Evolutionary conservation across 2,329 filamentous ascomycete species (phyloP), one percentile per base, ranked within the genome.

Genomic region (Aspergillus pseudoviridinutans): DNA sequence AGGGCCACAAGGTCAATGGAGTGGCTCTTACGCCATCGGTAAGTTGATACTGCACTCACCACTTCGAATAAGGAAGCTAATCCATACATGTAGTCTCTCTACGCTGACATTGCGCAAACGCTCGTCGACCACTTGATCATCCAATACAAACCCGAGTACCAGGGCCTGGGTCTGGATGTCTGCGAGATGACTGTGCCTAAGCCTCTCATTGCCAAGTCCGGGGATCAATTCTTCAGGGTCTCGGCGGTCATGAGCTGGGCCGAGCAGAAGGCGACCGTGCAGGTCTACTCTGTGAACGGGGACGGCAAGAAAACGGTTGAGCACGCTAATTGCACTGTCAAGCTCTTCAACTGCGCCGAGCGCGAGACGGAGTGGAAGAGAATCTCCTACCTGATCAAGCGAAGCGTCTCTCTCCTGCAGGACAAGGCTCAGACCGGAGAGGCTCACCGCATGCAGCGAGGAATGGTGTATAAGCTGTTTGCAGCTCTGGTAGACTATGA

Each of bases 401-500:
- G 79, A 24, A 83, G 86, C 56, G 80, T 88, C 55, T 78, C 86
- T 22, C 74, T 79, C 27, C 80, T 88, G 2, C 76, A 81, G 64
- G 76, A 83, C 60, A 87, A 85, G 58, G 87, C 88, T 55, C 76
- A 83, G 65, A 80, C 79, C 35, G 88, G 88, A 42, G 82, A 83
- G 56, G 87, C 88, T 28, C 88, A 89, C 70, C 88, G 89, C 75
- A 83, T 92, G 60, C 84, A 88, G 51, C 85, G 88, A 27, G 88
- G 88, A 35, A 84, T 92, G 77, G 87, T 88, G 14, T 94, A 94
- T 81, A 92, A 92, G 76, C 81, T 88, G 53, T 85, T 85, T 76
- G 81, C 81, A 66, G 78, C 81, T 54, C 74, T 85, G 32, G 83
- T 85, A 41, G 80, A 79, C 51, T 85, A 85, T 63, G 78, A 80